These are phyloP conservation scores for Anisodus tanguticus DNA, from an alignment of 257 asterid species.

Conservation along the genomic window DNA sequence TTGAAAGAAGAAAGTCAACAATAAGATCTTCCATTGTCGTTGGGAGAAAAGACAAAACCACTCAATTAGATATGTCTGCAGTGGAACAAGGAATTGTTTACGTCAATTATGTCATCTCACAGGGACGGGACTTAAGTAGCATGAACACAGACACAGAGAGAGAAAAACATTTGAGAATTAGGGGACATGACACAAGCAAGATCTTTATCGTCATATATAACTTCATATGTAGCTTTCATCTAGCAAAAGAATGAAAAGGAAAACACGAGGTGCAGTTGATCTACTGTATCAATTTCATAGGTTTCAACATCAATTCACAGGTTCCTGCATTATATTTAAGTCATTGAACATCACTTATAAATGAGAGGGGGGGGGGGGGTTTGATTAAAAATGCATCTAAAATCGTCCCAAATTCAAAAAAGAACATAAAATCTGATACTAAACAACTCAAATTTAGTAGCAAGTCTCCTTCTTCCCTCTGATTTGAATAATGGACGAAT, in stretches of 20 bases:
- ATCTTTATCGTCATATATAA: slow-evolving; percentile 9
- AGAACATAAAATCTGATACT: not conserved
- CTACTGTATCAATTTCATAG: not conserved
- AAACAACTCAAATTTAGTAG: not conserved
- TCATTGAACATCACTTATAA: not conserved
- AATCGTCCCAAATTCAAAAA: not conserved
- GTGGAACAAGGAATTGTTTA: slow-evolving; percentile 18
- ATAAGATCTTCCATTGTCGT: not conserved
- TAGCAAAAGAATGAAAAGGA: not conserved
- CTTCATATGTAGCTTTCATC: not conserved
- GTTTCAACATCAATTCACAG: not conserved
- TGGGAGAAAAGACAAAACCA: slow-evolving; percentile 16
- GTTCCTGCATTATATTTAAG: slow-evolving; percentile 16
- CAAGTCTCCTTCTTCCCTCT: not conserved
- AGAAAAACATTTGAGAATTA: not conserved
- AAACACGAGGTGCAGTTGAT: not conserved
- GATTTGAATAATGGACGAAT: not conserved
- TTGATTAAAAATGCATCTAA: not conserved
- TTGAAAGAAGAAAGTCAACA: not conserved
- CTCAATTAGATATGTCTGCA: not conserved
- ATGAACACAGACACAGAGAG: not conserved
- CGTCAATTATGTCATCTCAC: slow-evolving; percentile 6
- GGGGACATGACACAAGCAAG: not conserved
- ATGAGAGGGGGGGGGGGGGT: not conserved
- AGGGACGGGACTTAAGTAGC: not conserved